Percentiles rank a stretch among this genome's conserved stretches.
phyloP scores from a whole-genome alignment of 192 early-diverging fungal species.

The Umbelopsis vinacea region DNA sequence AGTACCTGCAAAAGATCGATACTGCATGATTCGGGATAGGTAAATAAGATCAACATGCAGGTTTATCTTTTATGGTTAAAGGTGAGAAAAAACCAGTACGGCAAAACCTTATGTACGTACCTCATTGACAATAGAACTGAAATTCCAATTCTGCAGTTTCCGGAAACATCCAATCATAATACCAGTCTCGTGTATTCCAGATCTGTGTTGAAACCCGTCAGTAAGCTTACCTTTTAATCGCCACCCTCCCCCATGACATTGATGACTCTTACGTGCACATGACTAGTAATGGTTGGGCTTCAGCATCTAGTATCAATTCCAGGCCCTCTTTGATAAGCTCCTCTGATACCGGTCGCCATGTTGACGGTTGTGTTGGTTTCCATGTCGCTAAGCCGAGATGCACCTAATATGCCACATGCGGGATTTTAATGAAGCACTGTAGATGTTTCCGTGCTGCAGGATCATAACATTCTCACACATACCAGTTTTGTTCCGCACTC shows the following conservation, averaged over 20 bases:
- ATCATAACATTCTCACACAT: background rate
- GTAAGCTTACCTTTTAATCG: background rate
- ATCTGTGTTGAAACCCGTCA: conserved; percentile 48
- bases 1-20: conserved; percentile 89
- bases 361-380: conserved; percentile 62
- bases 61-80: background rate
- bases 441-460: background rate
- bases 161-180: conserved; percentile 91
- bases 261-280: conserved; percentile 79
- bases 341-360: conserved; percentile 92
- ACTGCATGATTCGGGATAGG: conserved; percentile 47
- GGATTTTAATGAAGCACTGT: conserved; percentile 6
- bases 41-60: conserved; percentile 4
- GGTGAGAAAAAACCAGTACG: background rate
- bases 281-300: conserved; percentile 86
- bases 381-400: conserved; percentile 70
- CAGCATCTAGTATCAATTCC: conserved; percentile 80
- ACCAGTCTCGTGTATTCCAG: conserved; percentile 94
- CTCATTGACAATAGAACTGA: conserved; percentile 95
- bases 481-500: conserved; percentile 69
- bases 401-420: conserved; percentile 32
- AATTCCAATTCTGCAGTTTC: conserved; percentile 95
- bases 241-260: background rate
- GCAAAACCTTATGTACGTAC: conserved; percentile 38
- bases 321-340: conserved; percentile 96